Base-by-base conservation (phyloP, 495 filamentous ascomycete species). In the Neurospora tetrasperma region DNA sequence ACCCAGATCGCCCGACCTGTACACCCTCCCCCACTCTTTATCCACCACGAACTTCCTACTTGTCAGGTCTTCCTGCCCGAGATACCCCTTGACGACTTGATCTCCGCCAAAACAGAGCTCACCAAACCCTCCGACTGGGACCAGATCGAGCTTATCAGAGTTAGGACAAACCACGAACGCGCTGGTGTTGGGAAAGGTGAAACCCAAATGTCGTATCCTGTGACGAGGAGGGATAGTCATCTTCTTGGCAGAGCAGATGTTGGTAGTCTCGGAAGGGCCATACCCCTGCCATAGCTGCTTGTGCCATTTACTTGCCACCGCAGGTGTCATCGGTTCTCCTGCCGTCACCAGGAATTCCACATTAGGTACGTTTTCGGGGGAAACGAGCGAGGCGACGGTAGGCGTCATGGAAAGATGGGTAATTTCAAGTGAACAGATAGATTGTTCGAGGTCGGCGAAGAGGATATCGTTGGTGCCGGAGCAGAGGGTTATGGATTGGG, bases 41-140 rank as follows among this genome's bases (percentile, higher is more conserved):
- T 94, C 91, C 1, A 88, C 73, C 66, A 94, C 84, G 74, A 95
- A 90, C 72, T 86, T 91, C 3, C 80, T 78, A 0, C 81, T 77
- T 2, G 87, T 90, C 41, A 91, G 79, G 4, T 86, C 83, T 2
- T 84, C 82, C 76, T 83, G 83, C 68, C 87, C 85, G 42, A 94
- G 82, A 77, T 95, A 95, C 6, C 91, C 92, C n/a, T 85, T 84
- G 69, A 88, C 90, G 42, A 94, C 86, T 81, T 95, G 92, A 66
- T 90, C 88, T 1, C 93, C 93, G n/a, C 92, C 93, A 78, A 94
- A 94, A 74, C 89, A 93, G n/a, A 95, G 80, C 79, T 95, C 91
- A 20, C 93, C 93, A 46, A 92, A 80, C 69, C 85, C 89, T n/a
- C 93, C 93, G 0, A 85, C 75, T 0, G 91, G 91, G 9, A 92